phyloP scores from a whole-genome alignment of 495 filamentous ascomycete genomes.

The Penicillium desertorum region DNA sequence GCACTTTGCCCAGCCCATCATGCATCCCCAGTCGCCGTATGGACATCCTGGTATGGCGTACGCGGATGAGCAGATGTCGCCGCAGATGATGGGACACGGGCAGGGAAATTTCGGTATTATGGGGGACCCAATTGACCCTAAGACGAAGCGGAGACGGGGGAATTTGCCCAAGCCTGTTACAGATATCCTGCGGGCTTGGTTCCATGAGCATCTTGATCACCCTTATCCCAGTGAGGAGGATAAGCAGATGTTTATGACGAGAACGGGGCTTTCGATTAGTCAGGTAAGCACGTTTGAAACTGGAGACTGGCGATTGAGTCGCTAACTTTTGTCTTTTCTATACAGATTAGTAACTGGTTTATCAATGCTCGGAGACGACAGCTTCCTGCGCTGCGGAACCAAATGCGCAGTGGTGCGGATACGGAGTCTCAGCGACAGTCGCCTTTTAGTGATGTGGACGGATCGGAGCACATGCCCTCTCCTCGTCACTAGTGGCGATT shows the following conservation, averaged over 20 bases:
- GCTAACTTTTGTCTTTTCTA: conserved; percentile 1
- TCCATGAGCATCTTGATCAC: conserved; percentile 70
- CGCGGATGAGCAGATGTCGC: conserved; percentile 37
- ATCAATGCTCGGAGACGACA: conserved; percentile 85
- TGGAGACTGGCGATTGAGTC: not conserved
- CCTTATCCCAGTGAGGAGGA: conserved; percentile 91
- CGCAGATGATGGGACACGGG: conserved; percentile 31
- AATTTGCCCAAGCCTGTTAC: conserved; percentile 88
- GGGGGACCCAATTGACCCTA: conserved; percentile 45
- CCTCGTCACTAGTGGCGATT: conserved; percentile 26
- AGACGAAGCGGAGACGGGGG: conserved; percentile 66
- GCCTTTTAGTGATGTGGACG: conserved; percentile 46
- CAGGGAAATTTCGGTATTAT: conserved; percentile 48
- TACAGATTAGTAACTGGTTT: conserved; percentile 91
- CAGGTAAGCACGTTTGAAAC: conserved; percentile 49
- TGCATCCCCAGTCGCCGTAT: conserved; percentile 34
- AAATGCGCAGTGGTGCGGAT: conserved; percentile 45
- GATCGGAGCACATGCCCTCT: conserved; percentile 36
- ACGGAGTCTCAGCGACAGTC: conserved; percentile 41
- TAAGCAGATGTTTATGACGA: conserved; percentile 75
- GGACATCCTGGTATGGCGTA: conserved; percentile 36
- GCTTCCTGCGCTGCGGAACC: conserved; percentile 64
- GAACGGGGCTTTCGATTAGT: conserved; percentile 77
- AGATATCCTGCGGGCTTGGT: conserved; percentile 78
- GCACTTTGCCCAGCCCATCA: conserved; percentile 28